Base-by-base conservation (phyloP, 345 rosid genomes). In the Passiflora organensis region DNA sequence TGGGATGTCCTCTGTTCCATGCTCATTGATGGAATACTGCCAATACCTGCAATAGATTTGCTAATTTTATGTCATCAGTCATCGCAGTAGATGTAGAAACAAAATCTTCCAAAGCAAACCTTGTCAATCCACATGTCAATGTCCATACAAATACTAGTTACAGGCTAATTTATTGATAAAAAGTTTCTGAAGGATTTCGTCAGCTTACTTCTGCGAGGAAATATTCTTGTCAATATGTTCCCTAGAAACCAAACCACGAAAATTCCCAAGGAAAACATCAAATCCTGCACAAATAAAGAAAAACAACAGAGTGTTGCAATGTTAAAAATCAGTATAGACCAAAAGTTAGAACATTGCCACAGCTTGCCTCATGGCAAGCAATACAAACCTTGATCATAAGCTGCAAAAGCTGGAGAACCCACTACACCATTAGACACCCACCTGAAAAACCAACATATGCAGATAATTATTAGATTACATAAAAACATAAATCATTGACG, bases 341-440 rank as follows among this genome's bases (percentile, higher is more conserved):
- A 41, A 41, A 34, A 63, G 54, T 28, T 41, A 39, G 8, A 28
- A 28, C 5, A 8, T 2, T 28, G 8, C 8, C 3, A 28, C 3
- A 28, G 34, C 34, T n/a, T n/a, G 39, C n/a, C 43, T 53, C 48
- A 45, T 60, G 43, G 9, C 19, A 60, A 24, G 23, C 21, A 13
- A 56, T 47, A 65, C 70, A 52, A 55, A 93, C 99, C 99, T 77
- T 93, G 95, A 79, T 93, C 96, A 77, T 80, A 93, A 24, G 96
- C 99, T 52, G 96, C 99, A 72, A 89, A 93, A 60, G 99, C 96
- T 13, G 99, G 99, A 70, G 95, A 89, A 48, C 99, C 96, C 67
- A 93, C 96, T 62, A 93, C 71, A 22, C 96, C 99, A 76, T 89
- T 88, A 51, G 95, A 82, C 43, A 93, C 94, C 99, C 96, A 91